These are phyloP conservation scores for Dactylellina parvicollis DNA, from an alignment of 2,329 filamentous ascomycete genomes.

Conservation along the genomic window DNA sequence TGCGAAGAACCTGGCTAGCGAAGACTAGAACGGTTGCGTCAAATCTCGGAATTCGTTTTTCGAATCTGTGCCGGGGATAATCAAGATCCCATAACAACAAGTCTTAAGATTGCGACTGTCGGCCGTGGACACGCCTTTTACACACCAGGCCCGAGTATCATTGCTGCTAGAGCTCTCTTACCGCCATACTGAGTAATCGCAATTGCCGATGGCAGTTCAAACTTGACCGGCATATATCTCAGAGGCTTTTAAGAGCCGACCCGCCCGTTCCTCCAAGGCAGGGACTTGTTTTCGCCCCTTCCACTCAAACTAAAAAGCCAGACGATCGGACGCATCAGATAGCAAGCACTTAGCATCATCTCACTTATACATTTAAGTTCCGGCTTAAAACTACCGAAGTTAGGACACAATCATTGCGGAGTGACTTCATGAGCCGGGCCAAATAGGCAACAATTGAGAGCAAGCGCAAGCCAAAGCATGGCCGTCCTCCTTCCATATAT, in stretches of 20 bases:
- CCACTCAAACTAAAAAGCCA: constrained; percentile 6
- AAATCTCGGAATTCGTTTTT: constrained; percentile 6
- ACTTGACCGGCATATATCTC: constrained; percentile 13
- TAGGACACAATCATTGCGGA: not conserved
- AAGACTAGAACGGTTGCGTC: constrained; percentile 18
- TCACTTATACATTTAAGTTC: constrained; percentile 8
- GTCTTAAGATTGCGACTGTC: constrained; percentile 46
- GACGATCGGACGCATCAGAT: not conserved
- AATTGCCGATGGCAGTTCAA: not conserved
- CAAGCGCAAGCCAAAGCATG: constrained; percentile 18
- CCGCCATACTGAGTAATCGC: constrained; percentile 4
- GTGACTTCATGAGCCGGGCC: constrained; percentile 18
- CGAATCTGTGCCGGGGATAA: not conserved
- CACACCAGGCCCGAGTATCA: not conserved
- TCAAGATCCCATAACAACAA: constrained; percentile 12
- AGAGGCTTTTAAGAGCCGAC: not conserved
- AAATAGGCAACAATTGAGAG: not conserved
- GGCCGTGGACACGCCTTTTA: not conserved
- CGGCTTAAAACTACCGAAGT: constrained; percentile 40
- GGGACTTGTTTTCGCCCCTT: not conserved
- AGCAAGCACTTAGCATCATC: not conserved
- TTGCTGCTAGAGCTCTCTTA: constrained; percentile 15
- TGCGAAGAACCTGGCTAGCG: constrained; percentile 32
- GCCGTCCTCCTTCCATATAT: constrained; percentile 44
- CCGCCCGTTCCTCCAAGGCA: not conserved